Conservation (phyloP, 352 stramenopile species). For the Hyaloperonospora brassicae region DNA sequence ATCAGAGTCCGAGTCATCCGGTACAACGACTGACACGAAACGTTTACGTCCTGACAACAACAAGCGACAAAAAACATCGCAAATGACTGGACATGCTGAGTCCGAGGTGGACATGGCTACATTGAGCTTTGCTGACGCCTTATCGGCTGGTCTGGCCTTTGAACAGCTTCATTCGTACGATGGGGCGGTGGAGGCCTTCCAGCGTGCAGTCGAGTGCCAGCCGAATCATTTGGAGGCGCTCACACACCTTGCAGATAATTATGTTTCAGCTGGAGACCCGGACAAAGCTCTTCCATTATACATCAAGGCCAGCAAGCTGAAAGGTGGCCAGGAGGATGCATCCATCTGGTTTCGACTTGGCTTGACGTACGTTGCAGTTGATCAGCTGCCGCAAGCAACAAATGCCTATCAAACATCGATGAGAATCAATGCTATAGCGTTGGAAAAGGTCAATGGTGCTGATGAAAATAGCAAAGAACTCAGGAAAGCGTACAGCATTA, state of each 20-base stretch:
- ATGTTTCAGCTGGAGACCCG: slow-evolving; percentile 26
- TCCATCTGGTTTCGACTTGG: slow-evolving; percentile 52
- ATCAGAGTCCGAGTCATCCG: too few relatives aligned
- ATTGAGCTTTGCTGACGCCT: slow-evolving; percentile 48
- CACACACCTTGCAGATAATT: slow-evolving; percentile 41
- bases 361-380: slow-evolving; percentile 27
- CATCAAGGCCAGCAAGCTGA: slow-evolving; percentile 23
- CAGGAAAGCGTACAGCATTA: slow-evolving; percentile 41
- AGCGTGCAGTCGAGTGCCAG: slow-evolving; percentile 30
- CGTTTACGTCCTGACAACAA: too few relatives aligned
- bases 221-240: slow-evolving; percentile 43
- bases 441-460: slow-evolving; percentile 20
- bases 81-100: slow-evolving; percentile 23
- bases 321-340: slow-evolving; percentile 30
- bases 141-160: slow-evolving; percentile 56
- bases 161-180: slow-evolving; percentile 51
- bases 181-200: slow-evolving; percentile 36
- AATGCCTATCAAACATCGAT: slow-evolving; percentile 33
- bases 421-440: slow-evolving; percentile 15
- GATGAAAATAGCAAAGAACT: slow-evolving; percentile 16
- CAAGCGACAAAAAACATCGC: slow-evolving; percentile 26
- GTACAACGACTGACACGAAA: too few relatives aligned
- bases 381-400: slow-evolving; percentile 29
- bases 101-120: slow-evolving; percentile 36
- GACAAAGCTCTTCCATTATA: slow-evolving; percentile 35